Percentiles rank a stretch among this genome's conserved stretches.
phyloP scores from a whole-genome alignment of 352 stramenopile genomes.

The Phytophthora sp. region DNA sequence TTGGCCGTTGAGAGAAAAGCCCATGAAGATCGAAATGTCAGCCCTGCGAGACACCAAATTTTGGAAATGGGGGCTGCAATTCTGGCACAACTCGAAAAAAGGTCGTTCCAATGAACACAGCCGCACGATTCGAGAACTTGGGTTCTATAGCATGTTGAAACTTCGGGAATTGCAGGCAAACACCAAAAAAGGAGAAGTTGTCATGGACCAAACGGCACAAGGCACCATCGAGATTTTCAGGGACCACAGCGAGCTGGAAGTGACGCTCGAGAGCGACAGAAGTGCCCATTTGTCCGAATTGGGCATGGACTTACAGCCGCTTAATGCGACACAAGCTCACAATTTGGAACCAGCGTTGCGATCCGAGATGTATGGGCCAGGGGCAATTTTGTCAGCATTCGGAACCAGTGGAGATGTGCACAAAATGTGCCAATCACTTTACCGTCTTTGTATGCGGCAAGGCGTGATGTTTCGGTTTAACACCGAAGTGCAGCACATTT shows the following conservation, averaged over 20 bases:
- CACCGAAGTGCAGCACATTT: slow-evolving; percentile 80
- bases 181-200: slow-evolving; percentile 78
- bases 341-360: slow-evolving; percentile 75
- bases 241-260: slow-evolving; percentile 55
- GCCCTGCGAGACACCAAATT: slow-evolving; percentile 84
- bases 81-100: slow-evolving; percentile 86
- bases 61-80: slow-evolving; percentile 89
- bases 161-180: slow-evolving; percentile 77
- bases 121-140: slow-evolving; percentile 82
- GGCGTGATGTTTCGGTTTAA: slow-evolving; percentile 91
- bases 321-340: slow-evolving; percentile 59
- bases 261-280: slow-evolving; percentile 78
- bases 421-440: slow-evolving; percentile 89
- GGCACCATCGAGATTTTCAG: slow-evolving; percentile 86
- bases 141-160: slow-evolving; percentile 90
- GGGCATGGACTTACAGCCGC: slow-evolving; percentile 77
- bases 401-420: slow-evolving; percentile 88
- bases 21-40: slow-evolving; percentile 86
- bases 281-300: slow-evolving; percentile 73
- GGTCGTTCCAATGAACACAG: slow-evolving; percentile 75
- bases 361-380: slow-evolving; percentile 60
- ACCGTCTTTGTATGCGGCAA: slow-evolving; percentile 77
- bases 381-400: slow-evolving; percentile 80
- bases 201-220: slow-evolving; percentile 89
- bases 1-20: slow-evolving; percentile 59